A percentile compares a stretch with the other conserved stretches of the same genome.
Evolutionary conservation across 345 rosid species (phyloP).

Genomic region (Melastoma malabathricum): DNA sequence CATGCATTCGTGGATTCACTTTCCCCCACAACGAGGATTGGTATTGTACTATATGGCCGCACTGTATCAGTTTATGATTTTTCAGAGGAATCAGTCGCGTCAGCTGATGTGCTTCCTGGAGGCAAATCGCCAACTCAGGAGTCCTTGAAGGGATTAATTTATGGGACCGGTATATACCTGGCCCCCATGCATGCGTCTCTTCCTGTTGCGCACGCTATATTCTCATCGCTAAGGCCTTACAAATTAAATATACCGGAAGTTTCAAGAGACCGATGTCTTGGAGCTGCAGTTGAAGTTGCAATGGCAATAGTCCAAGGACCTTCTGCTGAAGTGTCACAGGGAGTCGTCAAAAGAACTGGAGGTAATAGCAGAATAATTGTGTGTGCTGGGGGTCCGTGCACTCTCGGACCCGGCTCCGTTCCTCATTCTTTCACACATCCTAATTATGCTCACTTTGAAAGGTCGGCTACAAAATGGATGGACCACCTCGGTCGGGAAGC

Average conservation of each 20-base stretch:
- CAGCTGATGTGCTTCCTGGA: conserved; percentile 95
- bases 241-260: conserved; percentile 60
- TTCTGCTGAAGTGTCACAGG: conserved; percentile 78
- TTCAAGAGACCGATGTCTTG: conserved; percentile 84
- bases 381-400: conserved; percentile 92
- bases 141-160: conserved; percentile 69
- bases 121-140: conserved; percentile 65
- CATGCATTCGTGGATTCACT: conserved; percentile 91
- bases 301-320: conserved; percentile 82
- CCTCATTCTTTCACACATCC: conserved; percentile 81
- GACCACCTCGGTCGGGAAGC: conserved; percentile 75
- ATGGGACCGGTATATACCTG: conserved; percentile 86
- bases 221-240: conserved; percentile 87
- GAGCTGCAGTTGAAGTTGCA: conserved; percentile 89
- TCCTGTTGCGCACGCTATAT: conserved; percentile 75
- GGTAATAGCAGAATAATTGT: conserved; percentile 80
- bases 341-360: conserved; percentile 77
- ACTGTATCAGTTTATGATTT: conserved; percentile 86
- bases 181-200: conserved; percentile 93
- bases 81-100: conserved; percentile 82
- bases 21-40: conserved; percentile 67
- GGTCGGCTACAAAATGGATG: conserved; percentile 78
- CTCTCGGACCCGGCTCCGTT: conserved; percentile 87
- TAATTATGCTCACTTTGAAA: conserved; percentile 79
- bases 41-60: conserved; percentile 71